phyloP scores from a whole-genome alignment of 108 stramenopile genomes.

The Conticribra weissflogii region DNA sequence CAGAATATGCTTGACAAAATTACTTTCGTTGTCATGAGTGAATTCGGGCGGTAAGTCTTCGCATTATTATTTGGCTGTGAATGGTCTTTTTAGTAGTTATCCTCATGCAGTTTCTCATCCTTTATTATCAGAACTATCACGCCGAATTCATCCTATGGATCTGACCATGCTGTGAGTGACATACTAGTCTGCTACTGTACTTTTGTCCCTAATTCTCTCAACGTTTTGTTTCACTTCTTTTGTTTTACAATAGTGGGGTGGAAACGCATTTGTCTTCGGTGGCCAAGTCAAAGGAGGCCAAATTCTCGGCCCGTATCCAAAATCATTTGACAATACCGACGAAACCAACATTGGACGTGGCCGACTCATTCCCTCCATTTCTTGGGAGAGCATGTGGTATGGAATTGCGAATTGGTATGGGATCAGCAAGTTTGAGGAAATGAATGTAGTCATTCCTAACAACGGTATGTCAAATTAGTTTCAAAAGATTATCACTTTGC shows the following conservation, averaged over 20 bases:
- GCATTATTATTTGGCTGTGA: too few species aligned
- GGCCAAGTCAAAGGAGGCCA: slow-evolving; percentile 20
- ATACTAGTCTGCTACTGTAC: too few species aligned
- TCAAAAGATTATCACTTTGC: neutral
- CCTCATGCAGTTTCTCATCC: too few species aligned
- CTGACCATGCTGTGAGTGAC: slow-evolving; percentile 66
- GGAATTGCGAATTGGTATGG: slow-evolving; percentile 27
- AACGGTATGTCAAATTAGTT: slow-evolving; percentile 4
- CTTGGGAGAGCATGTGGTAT: slow-evolving; percentile 72
- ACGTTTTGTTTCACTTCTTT: too few species aligned
- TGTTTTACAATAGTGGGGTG: slow-evolving; percentile 53
- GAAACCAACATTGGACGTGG: slow-evolving; percentile 8
- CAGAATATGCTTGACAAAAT: slow-evolving; percentile 45
- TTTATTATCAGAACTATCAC: slow-evolving; percentile 18
- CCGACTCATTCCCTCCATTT: slow-evolving; percentile 66
- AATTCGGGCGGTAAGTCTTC: slow-evolving; percentile 75
- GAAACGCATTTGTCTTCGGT: slow-evolving; percentile 51
- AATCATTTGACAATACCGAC: slow-evolving; percentile 17
- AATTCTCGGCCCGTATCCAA: slow-evolving; percentile 50
- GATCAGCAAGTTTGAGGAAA: slow-evolving; percentile 5
- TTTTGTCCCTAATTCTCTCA: too few species aligned
- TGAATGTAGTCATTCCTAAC: slow-evolving; percentile 20
- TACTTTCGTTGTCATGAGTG: slow-evolving; percentile 51
- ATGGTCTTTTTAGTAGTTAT: neutral
- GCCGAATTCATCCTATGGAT: slow-evolving; percentile 45